phyloP scores from a whole-genome alignment of 2,329 filamentous ascomycete genomes.

The Lecanicillium sp. region DNA sequence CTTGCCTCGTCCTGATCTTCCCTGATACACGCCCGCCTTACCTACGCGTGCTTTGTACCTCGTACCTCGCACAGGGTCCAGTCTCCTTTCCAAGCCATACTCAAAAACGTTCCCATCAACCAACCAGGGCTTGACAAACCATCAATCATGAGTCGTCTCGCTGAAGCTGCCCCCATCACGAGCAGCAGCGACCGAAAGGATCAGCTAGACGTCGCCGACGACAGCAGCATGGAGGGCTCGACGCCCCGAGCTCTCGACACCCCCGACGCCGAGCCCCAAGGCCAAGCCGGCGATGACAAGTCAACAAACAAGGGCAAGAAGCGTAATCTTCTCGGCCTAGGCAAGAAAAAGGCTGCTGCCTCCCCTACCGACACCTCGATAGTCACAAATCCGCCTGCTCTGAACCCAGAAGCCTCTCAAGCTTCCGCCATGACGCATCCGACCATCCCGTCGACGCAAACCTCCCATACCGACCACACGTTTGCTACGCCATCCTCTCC shows the following conservation, averaged over 20 bases:
- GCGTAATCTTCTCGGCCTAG: constrained; percentile 51
- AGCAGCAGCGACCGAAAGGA: constrained; percentile 4
- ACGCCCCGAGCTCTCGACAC: constrained; percentile 21
- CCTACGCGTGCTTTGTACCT: too few relatives aligned
- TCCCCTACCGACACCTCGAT: constrained; percentile 13
- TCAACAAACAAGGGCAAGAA: constrained; percentile 36
- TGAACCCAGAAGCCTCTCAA: constrained; percentile 27
- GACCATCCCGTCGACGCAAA: constrained; percentile 29
- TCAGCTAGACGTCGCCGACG: constrained; percentile 16
- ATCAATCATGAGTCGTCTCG: constrained; percentile 8
- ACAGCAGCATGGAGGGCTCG: constrained; percentile 18
- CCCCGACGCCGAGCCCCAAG: constrained; percentile 15
- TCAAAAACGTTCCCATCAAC: too few relatives aligned
- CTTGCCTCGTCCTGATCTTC: neutral
- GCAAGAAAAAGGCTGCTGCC: constrained; percentile 46
- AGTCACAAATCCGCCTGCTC: constrained; percentile 23
- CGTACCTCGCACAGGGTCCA: too few relatives aligned
- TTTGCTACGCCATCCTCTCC: constrained; percentile 54
- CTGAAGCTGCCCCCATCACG: constrained; percentile 8
- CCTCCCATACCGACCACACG: constrained; percentile 32
- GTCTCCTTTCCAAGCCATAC: too few relatives aligned
- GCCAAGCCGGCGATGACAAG: constrained; percentile 17
- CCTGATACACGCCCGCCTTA: constrained; percentile 1
- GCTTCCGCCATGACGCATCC: constrained; percentile 23
- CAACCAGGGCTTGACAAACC: too few relatives aligned